Base-by-base conservation (phyloP, 2,329 filamentous ascomycete species). In the Sclerotinia minor region DNA sequence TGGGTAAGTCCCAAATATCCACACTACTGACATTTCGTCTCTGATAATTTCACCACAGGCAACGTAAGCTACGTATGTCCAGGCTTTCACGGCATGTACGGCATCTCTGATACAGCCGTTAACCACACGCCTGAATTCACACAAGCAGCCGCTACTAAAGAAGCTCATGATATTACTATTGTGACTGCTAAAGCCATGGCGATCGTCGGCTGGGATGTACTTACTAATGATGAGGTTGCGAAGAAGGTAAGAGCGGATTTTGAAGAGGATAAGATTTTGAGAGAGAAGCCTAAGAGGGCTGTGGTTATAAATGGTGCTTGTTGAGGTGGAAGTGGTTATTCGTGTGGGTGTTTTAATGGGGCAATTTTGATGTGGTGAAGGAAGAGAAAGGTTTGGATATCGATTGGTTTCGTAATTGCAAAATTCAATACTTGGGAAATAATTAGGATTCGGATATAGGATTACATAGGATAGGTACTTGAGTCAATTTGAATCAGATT, bases 41-140 rank as follows among this genome's bases (percentile, higher is more conserved):
- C 87, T 72, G 80, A 81, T 19, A 82, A 87, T 70, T 1, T 77
- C 78, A 15, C 80, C 81, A 3, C 60, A 76, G 86, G 86, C 0
- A 81, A 88, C 69, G 76, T 88, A 65, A 86, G 83, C 71, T 83
- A 87, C 72, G 83, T 80, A 1, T 81, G 87, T 79, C 86, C 85
- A 50, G 84, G 82, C 65, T 74, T 88, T 49, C 83, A 80, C 67
- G 78, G 80, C 0, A 81, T 81, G 8, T 87, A 87, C 72, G 79
- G 79, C 35, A 85, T 87, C 68, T 80, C 81, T 0, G 77, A 78
- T 3, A 78, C 79, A 2, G 80, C 79, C 0, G 81, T 83, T 0
- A 84, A 85, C 85, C 79, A 81, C 69, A 88, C 81, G 9, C 80
- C 82, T 0, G 80, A 82, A 0, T 88, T 76, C 63, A 68, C 71